Evolutionary conservation across 352 stramenopile species (phyloP).

Genomic region (Pythium angustatum): DNA sequence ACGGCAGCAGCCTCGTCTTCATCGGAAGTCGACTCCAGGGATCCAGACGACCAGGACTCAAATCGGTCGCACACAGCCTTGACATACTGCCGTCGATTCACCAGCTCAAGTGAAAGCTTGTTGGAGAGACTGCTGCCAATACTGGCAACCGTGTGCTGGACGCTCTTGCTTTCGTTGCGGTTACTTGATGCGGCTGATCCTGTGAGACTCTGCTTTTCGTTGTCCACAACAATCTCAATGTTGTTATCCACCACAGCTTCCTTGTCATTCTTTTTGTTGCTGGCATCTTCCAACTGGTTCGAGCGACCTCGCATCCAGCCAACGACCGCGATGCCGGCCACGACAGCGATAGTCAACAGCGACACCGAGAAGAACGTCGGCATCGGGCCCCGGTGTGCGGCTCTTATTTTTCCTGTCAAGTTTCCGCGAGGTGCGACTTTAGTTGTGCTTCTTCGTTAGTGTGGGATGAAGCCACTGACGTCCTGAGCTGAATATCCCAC

Average conservation of each 20-base stretch:
- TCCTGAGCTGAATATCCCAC: background rate
- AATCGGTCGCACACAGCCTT: conserved; percentile 27
- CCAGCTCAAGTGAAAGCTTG: conserved; percentile 14
- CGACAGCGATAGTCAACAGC: conserved; percentile 34
- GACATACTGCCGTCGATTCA: conserved; percentile 29
- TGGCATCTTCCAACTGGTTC: conserved; percentile 26
- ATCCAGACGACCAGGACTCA: conserved; percentile 19
- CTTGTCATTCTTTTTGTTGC: conserved; percentile 36
- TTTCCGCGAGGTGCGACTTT: background rate
- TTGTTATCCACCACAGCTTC: conserved; percentile 29
- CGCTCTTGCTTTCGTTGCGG: background rate
- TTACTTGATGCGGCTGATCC: background rate
- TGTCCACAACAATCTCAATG: conserved; percentile 54
- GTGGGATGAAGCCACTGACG: background rate
- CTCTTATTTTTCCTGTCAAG: conserved; percentile 14
- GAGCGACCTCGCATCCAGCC: conserved; percentile 31
- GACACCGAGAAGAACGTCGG: conserved; percentile 23
- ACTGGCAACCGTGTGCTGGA: conserved; percentile 4
- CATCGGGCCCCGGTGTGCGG: conserved; percentile 9
- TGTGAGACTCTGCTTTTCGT: conserved; percentile 11
- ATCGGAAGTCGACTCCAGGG: background rate
- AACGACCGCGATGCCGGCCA: conserved; percentile 29
- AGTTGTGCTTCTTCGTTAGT: background rate
- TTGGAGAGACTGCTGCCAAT: conserved; percentile 9
- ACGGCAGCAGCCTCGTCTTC: background rate